Evolutionary conservation across 2,329 filamentous ascomycete genomes (phyloP), one percentile per base, ranked within the genome.

Genomic region (Incumbomyces delicatus): DNA sequence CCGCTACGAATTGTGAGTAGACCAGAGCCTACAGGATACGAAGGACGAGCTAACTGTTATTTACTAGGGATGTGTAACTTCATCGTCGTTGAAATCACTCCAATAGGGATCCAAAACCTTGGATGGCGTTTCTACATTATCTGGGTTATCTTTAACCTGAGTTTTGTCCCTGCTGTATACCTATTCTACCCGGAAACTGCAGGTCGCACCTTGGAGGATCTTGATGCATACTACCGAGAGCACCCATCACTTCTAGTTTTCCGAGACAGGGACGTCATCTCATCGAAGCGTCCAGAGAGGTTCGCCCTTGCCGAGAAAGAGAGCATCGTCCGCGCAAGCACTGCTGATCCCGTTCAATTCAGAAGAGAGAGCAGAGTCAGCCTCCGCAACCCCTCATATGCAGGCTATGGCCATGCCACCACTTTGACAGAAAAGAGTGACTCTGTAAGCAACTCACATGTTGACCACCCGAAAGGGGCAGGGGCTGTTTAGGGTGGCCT

Each of bases 1-100:
- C 71, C 4, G 71, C 70, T 0, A 74, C 71, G 0, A 73, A 75
- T 41, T 75, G 72, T 72, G 68, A 71, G 44, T 22, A 44, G 20
- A 27, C 22, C 4, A 27, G 22, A 4, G 8, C 22, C 22, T 5
- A 8, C 8, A 27, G 4, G 22, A 8, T 27, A 5, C 5, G 22
- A 27, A 27, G 22, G 4, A 27, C 4, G 22, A 27, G 22, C 22
- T 27, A 27, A 27, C 22, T 5, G 4, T 27, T 27, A 27, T 27
- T 27, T 5, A 27, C 22, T 27, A 27, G 22, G 22, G 22, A 31
- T 16, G 20, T 50, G 44, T 42, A 49, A 51, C 41, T 49, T 53
- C 36, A 47, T 53, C 36, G 61, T 69, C n/a, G 66, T 68, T 11
- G 60, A 68, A 48, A 66, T 71, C 41, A 73, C 69, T 0, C 69